phyloP scores from a whole-genome alignment of 257 asterid genomes.

The Buddleja alternifolia region DNA sequence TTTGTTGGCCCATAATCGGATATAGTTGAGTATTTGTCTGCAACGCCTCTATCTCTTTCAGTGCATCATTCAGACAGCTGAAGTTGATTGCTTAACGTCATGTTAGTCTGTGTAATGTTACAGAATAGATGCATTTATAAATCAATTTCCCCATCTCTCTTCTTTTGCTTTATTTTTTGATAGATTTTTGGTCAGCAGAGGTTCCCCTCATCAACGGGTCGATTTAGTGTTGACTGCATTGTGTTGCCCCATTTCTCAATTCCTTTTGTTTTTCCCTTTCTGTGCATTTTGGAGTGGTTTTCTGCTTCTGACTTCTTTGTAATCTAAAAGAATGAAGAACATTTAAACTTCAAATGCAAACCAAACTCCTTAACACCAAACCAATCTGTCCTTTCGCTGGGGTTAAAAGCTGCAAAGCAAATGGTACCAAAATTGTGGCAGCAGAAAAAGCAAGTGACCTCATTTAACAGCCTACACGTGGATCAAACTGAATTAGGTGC shows the following conservation, averaged over 20 bases:
- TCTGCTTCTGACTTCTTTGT: slow-evolving; percentile 3
- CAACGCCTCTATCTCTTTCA: neutral
- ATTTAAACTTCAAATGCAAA: neutral
- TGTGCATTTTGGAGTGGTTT: neutral
- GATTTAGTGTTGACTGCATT: neutral
- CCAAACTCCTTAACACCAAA: too few relatives aligned
- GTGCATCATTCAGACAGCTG: neutral
- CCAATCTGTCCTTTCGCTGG: too few relatives aligned
- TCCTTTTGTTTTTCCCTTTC: neutral
- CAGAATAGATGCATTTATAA: too few relatives aligned
- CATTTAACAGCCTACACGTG: too few relatives aligned
- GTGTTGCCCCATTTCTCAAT: neutral
- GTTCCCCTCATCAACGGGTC: too few relatives aligned
- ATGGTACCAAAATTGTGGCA: too few relatives aligned
- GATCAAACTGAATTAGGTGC: neutral
- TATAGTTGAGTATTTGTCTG: neutral
- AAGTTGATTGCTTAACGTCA: slow-evolving; percentile 5
- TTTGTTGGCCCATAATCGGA: neutral
- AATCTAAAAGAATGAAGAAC: neutral
- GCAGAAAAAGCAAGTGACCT: too few relatives aligned
- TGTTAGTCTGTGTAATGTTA: neutral
- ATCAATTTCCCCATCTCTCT: too few relatives aligned
- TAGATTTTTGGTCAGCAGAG: neutral
- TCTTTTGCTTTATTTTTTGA: neutral
- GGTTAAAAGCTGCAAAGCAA: too few relatives aligned